Evolutionary conservation across 306 rosid genomes (phyloP), one percentile per base, ranked within the genome.

Genomic region (Abrus pulchellus): DNA sequence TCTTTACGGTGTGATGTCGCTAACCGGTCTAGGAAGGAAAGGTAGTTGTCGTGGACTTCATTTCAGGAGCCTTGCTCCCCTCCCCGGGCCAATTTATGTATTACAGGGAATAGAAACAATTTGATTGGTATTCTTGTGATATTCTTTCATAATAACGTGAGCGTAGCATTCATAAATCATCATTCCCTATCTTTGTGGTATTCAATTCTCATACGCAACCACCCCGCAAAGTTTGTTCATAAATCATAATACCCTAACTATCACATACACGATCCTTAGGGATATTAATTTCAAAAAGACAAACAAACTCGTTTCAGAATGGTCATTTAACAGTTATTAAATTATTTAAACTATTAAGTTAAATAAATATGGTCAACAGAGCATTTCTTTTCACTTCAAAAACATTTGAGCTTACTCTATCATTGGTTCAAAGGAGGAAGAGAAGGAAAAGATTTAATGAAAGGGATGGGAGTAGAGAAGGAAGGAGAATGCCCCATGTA

Each of bases 131-230:
- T 52, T 80, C 81, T 74, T 59, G 0, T 79, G 40, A 78, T 38
- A 79, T 79, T 84, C 59, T 52, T 80, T 80, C 41, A 59, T 72
- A 55, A 78, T 77, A 40, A 83, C 30, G 47, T 3, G 75, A 20
- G 20, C 20, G 20, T 20, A 20, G 20, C 20, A 20, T 20, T 20
- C 20, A 20, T 20, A 20, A 20, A 20, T 20, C 27, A 47, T 3
- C 0, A 63, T 10, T 65, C 49, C 29, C 43, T 20, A 20, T 20
- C 72, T 73, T 41, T 72, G 54, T 53, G 3, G 13, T 28, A 30
- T 83, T 83, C 72, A 66, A 48, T 73, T 56, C 40, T 62, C 59
- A 0, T 7, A 36, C 63, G 75, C 80, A 64, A 64, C 72, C 49
- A 38, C 66, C 55, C n/a, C n/a, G 1, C 3, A 59, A 11, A 14